Base-by-base conservation (phyloP, 1,284 basidiomycete genomes). In the Rhizoctonia solani region DNA sequence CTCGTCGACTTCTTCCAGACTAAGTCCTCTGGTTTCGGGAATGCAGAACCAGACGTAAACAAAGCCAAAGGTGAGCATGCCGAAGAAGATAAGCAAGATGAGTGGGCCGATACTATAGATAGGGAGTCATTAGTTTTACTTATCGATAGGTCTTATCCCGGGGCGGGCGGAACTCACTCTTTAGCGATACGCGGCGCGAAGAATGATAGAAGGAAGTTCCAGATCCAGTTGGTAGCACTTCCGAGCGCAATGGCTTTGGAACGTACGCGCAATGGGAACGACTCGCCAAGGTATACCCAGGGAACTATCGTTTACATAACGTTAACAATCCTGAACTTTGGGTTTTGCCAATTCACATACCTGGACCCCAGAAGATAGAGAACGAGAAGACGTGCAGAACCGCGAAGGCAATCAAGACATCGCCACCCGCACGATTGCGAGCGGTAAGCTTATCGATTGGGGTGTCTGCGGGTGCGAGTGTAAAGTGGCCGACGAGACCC, bases 1-100 rank as follows among this genome's bases (percentile, higher is more conserved):
- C 76, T 89, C 87, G 75, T 91, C 88, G 70, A 90, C 87, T 79
- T 91, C 88, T 77, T 92, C 90, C 70, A 92, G 80, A 49, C 83
- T 83, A 16, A 92, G 81, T 4, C 87, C 88, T 74, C 85, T 87
- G 13, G 87, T 88, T 79, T 93, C 89, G n/a, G 89, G 88, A 52
- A 91, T 84, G 76, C 83, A 85, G 49, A 90, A 75, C 74, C 82
- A 88, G 6, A 89, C 85, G 72, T 87, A 90, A 67, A 85, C 74
- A 72, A 82, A 85, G 25, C 87, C 89, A 72, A 88, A 86, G 30
- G 87, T 73, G 11, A 91, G 81, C 82, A 88, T 87, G 70, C 89
- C 89, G 73, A 86, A 89, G 79, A 90, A 90, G 73, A 89, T 85
- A 69, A 89, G 74, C 52, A 91, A 79, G 74, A 92, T 91, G 69